These are phyloP conservation scores for Fusarium chlamydosporum DNA, from an alignment of 2,329 filamentous ascomycete genomes.

Conservation along the genomic window DNA sequence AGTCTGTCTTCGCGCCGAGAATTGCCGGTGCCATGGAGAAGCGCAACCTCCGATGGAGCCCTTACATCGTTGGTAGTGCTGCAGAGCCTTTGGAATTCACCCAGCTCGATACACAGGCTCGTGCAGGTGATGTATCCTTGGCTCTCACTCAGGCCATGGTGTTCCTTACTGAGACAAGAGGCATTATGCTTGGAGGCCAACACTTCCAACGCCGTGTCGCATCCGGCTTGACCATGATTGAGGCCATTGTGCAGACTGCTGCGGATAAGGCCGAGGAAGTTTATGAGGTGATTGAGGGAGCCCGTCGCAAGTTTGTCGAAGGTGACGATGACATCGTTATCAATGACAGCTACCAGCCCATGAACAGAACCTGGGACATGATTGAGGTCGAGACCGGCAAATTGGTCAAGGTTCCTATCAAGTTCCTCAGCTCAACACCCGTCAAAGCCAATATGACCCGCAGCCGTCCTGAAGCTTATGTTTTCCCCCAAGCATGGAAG, in stretches of 20 bases:
- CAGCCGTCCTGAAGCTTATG: conserved; percentile 47
- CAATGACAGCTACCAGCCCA: conserved; percentile 38
- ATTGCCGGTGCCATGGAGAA: conserved; percentile 46
- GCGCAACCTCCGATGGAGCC: conserved; percentile 46
- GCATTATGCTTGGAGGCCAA: conserved; percentile 52
- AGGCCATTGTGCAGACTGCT: conserved; percentile 48
- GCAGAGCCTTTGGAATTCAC: conserved; percentile 44
- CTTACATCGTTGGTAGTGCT: conserved; percentile 46
- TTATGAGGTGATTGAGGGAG: conserved; percentile 40
- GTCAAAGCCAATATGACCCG: conserved; percentile 49
- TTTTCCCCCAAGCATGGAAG: conserved; percentile 48
- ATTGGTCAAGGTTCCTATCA: conserved; percentile 42
- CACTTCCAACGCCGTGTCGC: conserved; percentile 54
- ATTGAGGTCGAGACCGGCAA: conserved; percentile 48
- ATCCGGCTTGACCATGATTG: conserved; percentile 47
- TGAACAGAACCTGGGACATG: conserved; percentile 49
- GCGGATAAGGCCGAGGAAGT: conserved; percentile 44
- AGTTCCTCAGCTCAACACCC: conserved; percentile 48
- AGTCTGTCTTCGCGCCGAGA: conserved; percentile 40
- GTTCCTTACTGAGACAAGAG: conserved; percentile 50
- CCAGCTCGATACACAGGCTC: conserved; percentile 48
- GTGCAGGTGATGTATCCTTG: conserved; percentile 48
- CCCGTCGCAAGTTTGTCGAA: conserved; percentile 43
- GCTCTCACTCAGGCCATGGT: conserved; percentile 49
- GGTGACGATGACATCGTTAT: conserved; percentile 44